These are phyloP conservation scores for Mycena epipterygia DNA, from an alignment of 768 basidiomycete species.

Conservation along the genomic window DNA sequence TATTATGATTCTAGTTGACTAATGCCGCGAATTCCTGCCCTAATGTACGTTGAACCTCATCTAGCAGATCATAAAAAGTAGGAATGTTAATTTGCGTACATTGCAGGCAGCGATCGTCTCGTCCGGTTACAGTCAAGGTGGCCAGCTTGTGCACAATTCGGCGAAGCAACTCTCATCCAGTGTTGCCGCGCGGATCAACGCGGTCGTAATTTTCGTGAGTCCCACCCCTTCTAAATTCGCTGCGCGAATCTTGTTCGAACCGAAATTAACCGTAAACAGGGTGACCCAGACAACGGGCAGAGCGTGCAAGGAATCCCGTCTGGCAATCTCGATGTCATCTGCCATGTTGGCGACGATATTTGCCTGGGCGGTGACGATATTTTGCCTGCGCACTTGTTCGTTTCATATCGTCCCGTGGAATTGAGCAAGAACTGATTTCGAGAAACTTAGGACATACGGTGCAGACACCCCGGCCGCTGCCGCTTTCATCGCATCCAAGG, in stretches of 20 bases:
- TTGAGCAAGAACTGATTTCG: not conserved
- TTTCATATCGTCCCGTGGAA: not conserved
- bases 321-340: conserved; percentile 44
- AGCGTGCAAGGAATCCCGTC: conserved; percentile 45
- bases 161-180: conserved; percentile 49
- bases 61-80: too few relatives aligned
- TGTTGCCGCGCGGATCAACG: conserved; percentile 44
- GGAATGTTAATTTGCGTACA: not conserved
- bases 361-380: conserved; percentile 44
- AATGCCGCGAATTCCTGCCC: conserved; percentile 39
- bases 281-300: conserved; percentile 46
- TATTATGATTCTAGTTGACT: conserved; percentile 24
- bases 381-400: conserved; percentile 42
- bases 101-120: conserved; percentile 37
- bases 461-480: conserved; percentile 13
- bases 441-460: conserved; percentile 7
- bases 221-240: not conserved
- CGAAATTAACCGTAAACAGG: too few relatives aligned
- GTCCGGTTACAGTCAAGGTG: conserved; percentile 43
- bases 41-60: conserved; percentile 25
- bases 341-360: conserved; percentile 48
- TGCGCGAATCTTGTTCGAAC: not conserved
- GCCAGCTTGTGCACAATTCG: too few relatives aligned
- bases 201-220: conserved; percentile 47
- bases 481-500: conserved; percentile 11